These are phyloP conservation scores for Stagonosporopsis cucurbitacearum DNA, from an alignment of 2,329 filamentous ascomycete genomes.

Conservation along the genomic window DNA sequence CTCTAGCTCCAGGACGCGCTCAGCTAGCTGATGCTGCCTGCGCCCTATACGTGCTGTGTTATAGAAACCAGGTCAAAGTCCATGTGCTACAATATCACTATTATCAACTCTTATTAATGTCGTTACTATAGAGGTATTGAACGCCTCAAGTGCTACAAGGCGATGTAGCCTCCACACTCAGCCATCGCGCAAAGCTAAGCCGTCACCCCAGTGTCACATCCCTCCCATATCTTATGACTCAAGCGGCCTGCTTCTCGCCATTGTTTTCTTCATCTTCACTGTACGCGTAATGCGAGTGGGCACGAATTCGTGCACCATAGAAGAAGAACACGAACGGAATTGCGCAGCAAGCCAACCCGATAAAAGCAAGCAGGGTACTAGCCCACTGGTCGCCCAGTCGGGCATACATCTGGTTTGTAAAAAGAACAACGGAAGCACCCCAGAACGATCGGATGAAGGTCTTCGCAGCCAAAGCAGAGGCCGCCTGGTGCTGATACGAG, in stretches of 20 bases:
- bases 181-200: background rate
- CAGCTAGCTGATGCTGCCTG: too few relatives aligned
- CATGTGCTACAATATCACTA: too few relatives aligned
- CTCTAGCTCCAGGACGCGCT: too few relatives aligned
- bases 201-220: background rate
- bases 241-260: conserved; percentile 32
- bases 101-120: too few relatives aligned
- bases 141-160: conserved; percentile 2
- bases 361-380: conserved; percentile 72
- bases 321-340: conserved; percentile 86
- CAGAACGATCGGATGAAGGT: conserved; percentile 81
- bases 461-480: conserved; percentile 81
- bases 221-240: background rate
- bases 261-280: conserved; percentile 59
- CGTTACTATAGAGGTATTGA: conserved; percentile 4
- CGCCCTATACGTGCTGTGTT: background rate
- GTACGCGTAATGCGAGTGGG: conserved; percentile 75
- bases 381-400: conserved; percentile 79
- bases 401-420: conserved; percentile 75
- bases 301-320: conserved; percentile 74
- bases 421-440: conserved; percentile 78
- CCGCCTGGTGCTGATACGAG: conserved; percentile 75
- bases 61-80: background rate
- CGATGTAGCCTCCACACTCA: background rate
- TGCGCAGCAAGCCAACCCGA: conserved; percentile 76